A percentile compares a stretch with the other conserved stretches of the same genome.
These are phyloP conservation scores for Neofusicoccum parvum DNA, from an alignment of 2,329 filamentous ascomycete genomes.

Conservation along the genomic window DNA sequence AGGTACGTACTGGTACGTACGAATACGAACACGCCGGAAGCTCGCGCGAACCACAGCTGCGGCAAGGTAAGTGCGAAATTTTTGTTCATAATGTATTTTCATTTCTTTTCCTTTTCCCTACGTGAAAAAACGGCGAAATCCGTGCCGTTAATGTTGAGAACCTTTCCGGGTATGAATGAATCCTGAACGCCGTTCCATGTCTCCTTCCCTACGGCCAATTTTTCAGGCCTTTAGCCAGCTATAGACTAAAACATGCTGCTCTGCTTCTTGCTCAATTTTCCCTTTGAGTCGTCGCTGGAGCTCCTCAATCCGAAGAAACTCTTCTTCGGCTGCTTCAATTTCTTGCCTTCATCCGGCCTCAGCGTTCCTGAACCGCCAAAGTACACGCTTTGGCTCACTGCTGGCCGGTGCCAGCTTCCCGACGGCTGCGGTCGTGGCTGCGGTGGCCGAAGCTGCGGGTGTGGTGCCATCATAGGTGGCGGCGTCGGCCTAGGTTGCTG, in stretches of 20 bases:
- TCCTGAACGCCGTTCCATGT: conserved; percentile 2
- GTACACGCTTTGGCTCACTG: conserved; percentile 33
- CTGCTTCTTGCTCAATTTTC: conserved; percentile 43
- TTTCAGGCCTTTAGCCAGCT: neutral
- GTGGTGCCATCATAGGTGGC: neutral
- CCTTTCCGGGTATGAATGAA: neutral
- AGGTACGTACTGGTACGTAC: too few species aligned
- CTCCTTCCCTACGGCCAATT: neutral
- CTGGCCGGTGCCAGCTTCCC: conserved; percentile 30
- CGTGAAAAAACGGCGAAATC: neutral
- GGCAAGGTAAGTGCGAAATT: neutral
- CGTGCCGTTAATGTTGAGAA: neutral
- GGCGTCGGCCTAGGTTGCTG: neutral
- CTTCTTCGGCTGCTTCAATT: conserved; percentile 39
- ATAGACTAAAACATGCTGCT: conserved; percentile 45
- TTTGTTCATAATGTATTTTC: neutral
- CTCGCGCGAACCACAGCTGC: neutral
- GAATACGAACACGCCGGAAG: neutral
- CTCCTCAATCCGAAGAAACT: conserved; percentile 41
- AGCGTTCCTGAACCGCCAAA: conserved; percentile 35
- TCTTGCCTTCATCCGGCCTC: conserved; percentile 31
- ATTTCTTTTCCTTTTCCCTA: neutral
- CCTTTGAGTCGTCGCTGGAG: conserved; percentile 29
- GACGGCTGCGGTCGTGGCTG: conserved; percentile 28
- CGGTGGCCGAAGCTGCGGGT: neutral